Base-by-base conservation (phyloP, 2,329 filamentous ascomycete species). In the Hypoxylon rubiginosum region DNA sequence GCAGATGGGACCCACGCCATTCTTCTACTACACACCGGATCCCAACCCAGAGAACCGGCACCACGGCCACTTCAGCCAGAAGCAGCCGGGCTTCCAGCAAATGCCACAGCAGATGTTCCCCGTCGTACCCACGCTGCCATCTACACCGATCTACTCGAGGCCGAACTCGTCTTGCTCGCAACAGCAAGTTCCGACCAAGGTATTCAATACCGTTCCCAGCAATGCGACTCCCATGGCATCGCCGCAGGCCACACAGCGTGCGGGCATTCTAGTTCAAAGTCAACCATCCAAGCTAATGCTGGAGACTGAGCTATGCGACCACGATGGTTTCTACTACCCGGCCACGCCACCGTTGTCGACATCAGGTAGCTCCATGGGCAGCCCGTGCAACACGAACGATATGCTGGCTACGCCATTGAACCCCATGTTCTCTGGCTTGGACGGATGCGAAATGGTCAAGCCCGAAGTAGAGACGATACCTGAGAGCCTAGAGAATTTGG, bases 11-110 rank as follows among this genome's bases (percentile, higher is more conserved):
- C 91, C 92, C 81, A 88, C 90, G 71, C 84, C 92, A 64, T 97
- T 94, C 85, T 94, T 92, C 86, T 96, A 94, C 85, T 97, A 95
- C 84, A 91, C 89, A 75, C 89, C 91, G 71, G 92, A 96, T 73
- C 86, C 90, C 70, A 90, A 88, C 79, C 84, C 88, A 68, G 91
- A 94, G 78, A 86, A 86, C 75, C 86, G 90, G 75, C 91, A 92
- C 77, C 91, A 94, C 81, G 89, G 89, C 58, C 90, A 92, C 81
- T 94, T 93, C 83, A 87, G 90, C 70, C 86, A 88, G 67, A 86
- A 88, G 67, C 86, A 88, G 77, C 88, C 86, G 66, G 81, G 82
- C 46, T 85, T 86, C 62, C 85, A 82, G 66, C 82, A 82, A 70
- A 83, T 85, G 75, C 79, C 81, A 67, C 84, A 84, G 68, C 67